Conservation (phyloP, 192 early-diverging fungal genomes). For the Coemansia sp. region DNA sequence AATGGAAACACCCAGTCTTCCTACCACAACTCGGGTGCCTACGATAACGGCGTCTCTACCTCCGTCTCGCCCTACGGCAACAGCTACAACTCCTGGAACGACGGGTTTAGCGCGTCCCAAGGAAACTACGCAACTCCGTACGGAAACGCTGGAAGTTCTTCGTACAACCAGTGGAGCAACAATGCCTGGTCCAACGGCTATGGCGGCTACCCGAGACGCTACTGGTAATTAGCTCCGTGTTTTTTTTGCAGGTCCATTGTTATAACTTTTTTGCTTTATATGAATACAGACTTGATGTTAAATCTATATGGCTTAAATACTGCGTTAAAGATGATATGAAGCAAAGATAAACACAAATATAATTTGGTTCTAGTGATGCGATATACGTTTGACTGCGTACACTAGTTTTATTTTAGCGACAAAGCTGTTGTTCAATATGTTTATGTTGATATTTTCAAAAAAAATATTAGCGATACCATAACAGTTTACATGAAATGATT, state of each 20-base stretch:
- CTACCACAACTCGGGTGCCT: constrained; percentile 35
- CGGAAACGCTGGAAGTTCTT: constrained; percentile 16
- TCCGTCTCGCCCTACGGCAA: constrained; percentile 21
- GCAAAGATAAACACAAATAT: too few relatives aligned
- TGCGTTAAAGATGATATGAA: too few relatives aligned
- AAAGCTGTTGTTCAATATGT: too few relatives aligned
- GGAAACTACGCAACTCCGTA: constrained; percentile 15
- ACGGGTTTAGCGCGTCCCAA: constrained; percentile 20
- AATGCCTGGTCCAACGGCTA: constrained; percentile 33
- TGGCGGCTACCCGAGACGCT: constrained; percentile 12
- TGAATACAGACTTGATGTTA: not conserved
- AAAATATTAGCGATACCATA: too few relatives aligned
- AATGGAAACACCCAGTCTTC: constrained; percentile 12
- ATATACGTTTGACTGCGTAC: too few relatives aligned
- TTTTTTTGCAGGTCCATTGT: too few relatives aligned
- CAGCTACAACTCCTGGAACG: constrained; percentile 28
- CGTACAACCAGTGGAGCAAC: constrained; percentile 31
- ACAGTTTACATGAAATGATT: too few relatives aligned
- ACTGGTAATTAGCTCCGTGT: not conserved
- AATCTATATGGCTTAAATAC: too few relatives aligned
- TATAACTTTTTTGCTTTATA: not conserved
- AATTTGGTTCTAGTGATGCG: too few relatives aligned
- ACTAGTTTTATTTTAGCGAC: too few relatives aligned
- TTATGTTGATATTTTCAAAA: too few relatives aligned
- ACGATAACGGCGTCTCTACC: constrained; percentile 17